Conservation (phyloP, 2,329 filamentous ascomycete species). For the Xylariaceae sp. region DNA sequence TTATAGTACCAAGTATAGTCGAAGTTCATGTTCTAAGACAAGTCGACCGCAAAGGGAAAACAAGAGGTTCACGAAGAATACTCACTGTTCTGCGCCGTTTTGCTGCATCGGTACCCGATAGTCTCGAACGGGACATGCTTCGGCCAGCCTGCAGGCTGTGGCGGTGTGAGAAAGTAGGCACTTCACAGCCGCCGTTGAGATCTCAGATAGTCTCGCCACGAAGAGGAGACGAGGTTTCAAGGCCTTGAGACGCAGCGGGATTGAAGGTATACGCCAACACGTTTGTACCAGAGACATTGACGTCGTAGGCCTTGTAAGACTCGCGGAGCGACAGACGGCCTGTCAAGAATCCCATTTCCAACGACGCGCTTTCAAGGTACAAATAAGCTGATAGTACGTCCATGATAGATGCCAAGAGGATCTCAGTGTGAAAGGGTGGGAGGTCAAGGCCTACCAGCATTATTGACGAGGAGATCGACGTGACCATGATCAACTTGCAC, state of each 20-base stretch:
- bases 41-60: too few relatives aligned
- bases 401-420: too few relatives aligned
- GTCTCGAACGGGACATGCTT: conserved; percentile 24
- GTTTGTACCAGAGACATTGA: conserved; percentile 46
- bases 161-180: conserved; percentile 20
- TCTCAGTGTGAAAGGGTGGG: not conserved
- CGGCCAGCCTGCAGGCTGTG: conserved; percentile 34
- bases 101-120: conserved; percentile 32
- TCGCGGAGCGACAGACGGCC: conserved; percentile 30
- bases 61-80: too few relatives aligned
- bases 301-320: conserved; percentile 42
- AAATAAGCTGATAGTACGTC: too few relatives aligned
- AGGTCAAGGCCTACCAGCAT: conserved; percentile 40
- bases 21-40: too few relatives aligned
- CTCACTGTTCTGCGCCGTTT: conserved; percentile 39
- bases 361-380: conserved; percentile 36
- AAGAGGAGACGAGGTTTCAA: conserved; percentile 44
- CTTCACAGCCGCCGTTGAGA: conserved; percentile 27
- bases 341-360: conserved; percentile 32
- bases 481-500: conserved; percentile 38
- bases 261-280: conserved; percentile 34
- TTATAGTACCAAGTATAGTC: too few relatives aligned
- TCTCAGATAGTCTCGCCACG: conserved; percentile 40
- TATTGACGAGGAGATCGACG: conserved; percentile 53
- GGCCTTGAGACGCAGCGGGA: conserved; percentile 42